These are phyloP conservation scores for Talaromyces pinophilus DNA, from an alignment of 2,329 filamentous ascomycete genomes.

Conservation along the genomic window DNA sequence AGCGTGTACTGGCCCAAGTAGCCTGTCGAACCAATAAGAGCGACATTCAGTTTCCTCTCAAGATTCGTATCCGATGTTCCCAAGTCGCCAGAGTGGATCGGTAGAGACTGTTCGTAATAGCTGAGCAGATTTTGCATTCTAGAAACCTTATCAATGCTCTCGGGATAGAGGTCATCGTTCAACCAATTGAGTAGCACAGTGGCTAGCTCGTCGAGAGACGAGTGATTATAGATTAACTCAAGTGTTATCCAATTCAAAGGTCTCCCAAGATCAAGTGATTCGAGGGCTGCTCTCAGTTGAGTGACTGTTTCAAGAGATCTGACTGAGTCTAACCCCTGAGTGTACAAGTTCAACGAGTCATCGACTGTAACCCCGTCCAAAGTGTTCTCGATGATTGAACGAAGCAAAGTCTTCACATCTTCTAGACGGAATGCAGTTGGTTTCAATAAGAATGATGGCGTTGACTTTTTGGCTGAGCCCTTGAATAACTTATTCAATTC, in stretches of 20 bases:
- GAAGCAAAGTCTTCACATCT: slow-evolving; percentile 4
- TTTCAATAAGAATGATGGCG: slow-evolving; percentile 5
- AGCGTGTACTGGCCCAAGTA: slow-evolving; percentile 17
- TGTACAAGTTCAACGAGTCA: slow-evolving; percentile 8
- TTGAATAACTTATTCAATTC: slow-evolving; percentile 6
- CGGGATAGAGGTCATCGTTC: slow-evolving; percentile 7
- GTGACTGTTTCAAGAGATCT: slow-evolving; percentile 9
- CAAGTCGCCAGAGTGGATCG: not conserved
- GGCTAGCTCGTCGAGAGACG: slow-evolving; percentile 4
- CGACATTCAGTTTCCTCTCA: not conserved
- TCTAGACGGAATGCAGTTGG: slow-evolving; percentile 8
- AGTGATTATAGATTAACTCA: slow-evolving; percentile 13
- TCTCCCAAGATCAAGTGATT: not conserved
- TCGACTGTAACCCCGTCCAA: not conserved
- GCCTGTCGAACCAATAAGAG: slow-evolving; percentile 14
- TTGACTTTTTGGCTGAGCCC: not conserved
- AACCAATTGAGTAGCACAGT: slow-evolving; percentile 6
- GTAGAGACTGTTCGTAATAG: slow-evolving; percentile 7
- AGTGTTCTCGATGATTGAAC: slow-evolving; percentile 9
- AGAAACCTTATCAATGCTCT: slow-evolving; percentile 1
- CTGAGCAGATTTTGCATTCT: not conserved
- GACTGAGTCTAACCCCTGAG: slow-evolving; percentile 14
- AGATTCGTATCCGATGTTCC: not conserved
- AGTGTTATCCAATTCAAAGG: slow-evolving; percentile 5
- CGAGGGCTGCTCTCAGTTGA: not conserved